A percentile compares a stretch with the other conserved stretches of the same genome.
Evolutionary conservation across 202 grass and related monocot genomes (phyloP).

Genomic region (Panicum virgatum): DNA sequence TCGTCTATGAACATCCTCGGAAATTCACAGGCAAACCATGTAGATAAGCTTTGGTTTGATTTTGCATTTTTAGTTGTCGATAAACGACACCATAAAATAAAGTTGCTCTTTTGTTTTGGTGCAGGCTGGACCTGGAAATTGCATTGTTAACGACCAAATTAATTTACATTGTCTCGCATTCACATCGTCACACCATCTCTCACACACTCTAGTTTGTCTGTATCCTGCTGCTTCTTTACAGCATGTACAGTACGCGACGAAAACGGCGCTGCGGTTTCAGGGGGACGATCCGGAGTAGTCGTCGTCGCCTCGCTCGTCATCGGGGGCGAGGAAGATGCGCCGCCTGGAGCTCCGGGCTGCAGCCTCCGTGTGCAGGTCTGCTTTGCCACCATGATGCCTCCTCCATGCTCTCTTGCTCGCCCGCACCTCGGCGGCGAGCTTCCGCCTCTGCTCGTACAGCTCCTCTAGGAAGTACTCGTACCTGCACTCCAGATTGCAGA

Average conservation of each 20-base stretch:
- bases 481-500: conserved; percentile 29
- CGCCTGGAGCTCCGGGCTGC: neutral
- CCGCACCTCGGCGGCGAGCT: neutral
- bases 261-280: neutral
- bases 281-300: neutral
- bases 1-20: no score
- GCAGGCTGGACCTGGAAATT: no score
- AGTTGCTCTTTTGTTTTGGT: no score
- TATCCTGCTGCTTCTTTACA: neutral
- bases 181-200: no score
- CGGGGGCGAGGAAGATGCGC: conserved; percentile 4
- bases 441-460: neutral
- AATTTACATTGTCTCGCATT: no score
- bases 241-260: neutral
- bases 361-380: neutral
- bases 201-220: neutral
- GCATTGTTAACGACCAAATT: no score
- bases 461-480: neutral
- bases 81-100: no score
- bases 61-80: no score
- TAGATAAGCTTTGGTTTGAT: no score
- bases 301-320: neutral
- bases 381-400: neutral
- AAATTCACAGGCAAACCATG: no score
- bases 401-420: neutral